phyloP scores from a whole-genome alignment of 129 eudicot species.

The Gnaphalium uliginosum region DNA sequence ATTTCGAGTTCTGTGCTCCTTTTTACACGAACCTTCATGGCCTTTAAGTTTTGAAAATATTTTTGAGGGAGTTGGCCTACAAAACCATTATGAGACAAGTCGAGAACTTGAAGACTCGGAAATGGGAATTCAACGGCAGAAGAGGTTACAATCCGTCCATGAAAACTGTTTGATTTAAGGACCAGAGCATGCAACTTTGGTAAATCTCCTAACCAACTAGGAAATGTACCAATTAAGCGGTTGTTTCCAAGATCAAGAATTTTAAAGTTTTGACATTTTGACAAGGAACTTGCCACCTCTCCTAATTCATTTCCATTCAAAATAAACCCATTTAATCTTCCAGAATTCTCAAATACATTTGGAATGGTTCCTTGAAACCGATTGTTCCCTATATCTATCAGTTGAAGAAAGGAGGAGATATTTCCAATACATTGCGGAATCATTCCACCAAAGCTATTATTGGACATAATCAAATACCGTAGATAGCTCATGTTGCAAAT shows the following conservation, averaged over 20 bases:
- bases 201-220: background rate
- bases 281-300: conserved; percentile 8
- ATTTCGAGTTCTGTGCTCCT: background rate
- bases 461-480: background rate
- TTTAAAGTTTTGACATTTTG: background rate
- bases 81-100: conserved; percentile 15
- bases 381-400: background rate
- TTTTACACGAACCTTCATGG: conserved; percentile 6
- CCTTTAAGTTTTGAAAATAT: conserved; percentile 8
- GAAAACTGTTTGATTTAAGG: background rate
- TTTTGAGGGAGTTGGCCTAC: conserved; percentile 2
- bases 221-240: conserved; percentile 12
- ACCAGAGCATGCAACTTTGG: background rate
- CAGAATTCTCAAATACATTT: background rate
- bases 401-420: background rate
- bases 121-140: background rate
- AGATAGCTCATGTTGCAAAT: conserved; percentile 16
- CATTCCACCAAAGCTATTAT: conserved; percentile 24
- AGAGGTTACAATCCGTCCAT: background rate
- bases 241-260: conserved; percentile 20
- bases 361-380: conserved; percentile 24
- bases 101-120: conserved; percentile 21
- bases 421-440: conserved; percentile 25
- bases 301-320: conserved; percentile 22
- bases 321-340: background rate